A percentile compares a stretch with the other conserved stretches of the same genome.
Evolutionary conservation across 306 rosid species (phyloP).

Genomic region (Prunus salicina): DNA sequence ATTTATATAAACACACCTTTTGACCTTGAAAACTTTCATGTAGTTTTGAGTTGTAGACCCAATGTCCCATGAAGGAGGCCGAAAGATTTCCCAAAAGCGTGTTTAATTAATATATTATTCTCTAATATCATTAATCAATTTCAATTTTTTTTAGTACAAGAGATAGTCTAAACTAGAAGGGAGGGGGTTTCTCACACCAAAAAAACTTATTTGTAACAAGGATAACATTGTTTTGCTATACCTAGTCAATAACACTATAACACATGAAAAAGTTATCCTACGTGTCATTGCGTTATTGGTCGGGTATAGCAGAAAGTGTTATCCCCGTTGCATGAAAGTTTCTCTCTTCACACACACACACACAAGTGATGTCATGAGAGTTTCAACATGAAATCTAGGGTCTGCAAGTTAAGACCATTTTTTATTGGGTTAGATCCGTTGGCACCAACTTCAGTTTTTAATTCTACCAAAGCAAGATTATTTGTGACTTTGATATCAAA

Average conservation of each 20-base stretch:
- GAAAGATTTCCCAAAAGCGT: neutral
- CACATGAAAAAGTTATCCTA: no score
- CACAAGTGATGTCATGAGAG: no score
- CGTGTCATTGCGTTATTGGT: no score
- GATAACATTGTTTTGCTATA: no score
- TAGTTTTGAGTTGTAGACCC: neutral
- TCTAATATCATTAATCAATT: neutral
- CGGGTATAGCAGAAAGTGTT: no score
- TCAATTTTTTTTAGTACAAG: fast-evolving
- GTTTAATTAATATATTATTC: neutral
- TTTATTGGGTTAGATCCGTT: fast-evolving
- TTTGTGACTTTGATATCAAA: neutral
- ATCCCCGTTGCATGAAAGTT: no score
- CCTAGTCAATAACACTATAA: no score
- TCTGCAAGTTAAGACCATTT: no score
- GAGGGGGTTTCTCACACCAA: no score
- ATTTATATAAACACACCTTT: neutral
- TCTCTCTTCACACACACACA: no score
- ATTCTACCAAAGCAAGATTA: neutral
- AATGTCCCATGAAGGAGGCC: neutral
- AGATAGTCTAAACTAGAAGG: no score
- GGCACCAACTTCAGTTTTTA: neutral
- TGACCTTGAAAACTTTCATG: neutral
- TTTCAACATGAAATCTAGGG: fast-evolving
- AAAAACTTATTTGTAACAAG: no score